These are phyloP conservation scores for Sicyos edulis DNA, from an alignment of 306 rosid genomes.

Conservation along the genomic window DNA sequence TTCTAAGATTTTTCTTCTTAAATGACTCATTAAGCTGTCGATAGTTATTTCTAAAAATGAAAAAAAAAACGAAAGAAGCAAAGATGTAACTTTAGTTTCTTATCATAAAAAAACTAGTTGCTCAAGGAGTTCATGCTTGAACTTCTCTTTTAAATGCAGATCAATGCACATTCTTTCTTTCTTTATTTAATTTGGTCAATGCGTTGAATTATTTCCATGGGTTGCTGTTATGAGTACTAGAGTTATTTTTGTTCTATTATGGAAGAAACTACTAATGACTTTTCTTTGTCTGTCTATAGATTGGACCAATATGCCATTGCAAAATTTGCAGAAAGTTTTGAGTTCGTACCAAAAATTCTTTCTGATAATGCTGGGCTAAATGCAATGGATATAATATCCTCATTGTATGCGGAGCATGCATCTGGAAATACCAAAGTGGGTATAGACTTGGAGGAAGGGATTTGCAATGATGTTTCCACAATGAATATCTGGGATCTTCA, in stretches of 20 bases:
- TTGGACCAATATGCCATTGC: slow-evolving; percentile 98
- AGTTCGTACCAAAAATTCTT: slow-evolving; percentile 83
- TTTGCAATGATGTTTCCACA: slow-evolving; percentile 65
- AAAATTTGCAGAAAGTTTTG: slow-evolving; percentile 93
- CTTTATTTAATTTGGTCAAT: neutral
- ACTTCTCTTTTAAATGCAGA: neutral
- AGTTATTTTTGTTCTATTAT: neutral
- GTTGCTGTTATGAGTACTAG: neutral
- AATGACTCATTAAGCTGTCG: neutral
- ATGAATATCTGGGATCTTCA: slow-evolving; percentile 73
- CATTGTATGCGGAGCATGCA: slow-evolving; percentile 94
- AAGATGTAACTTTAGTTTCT: neutral
- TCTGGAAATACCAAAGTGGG: slow-evolving; percentile 87
- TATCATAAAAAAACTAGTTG: neutral
- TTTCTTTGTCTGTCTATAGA: slow-evolving; percentile 40
- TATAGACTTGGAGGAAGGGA: slow-evolving; percentile 75
- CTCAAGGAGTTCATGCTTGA: neutral
- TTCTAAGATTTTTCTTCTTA: neutral
- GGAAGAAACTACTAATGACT: slow-evolving; percentile 23
- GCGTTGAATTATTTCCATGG: neutral
- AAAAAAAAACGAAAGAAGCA: neutral
- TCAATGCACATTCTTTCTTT: neutral
- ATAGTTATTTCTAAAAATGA: neutral
- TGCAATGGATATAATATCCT: slow-evolving; percentile 94
- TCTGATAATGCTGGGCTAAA: slow-evolving; percentile 96